These are phyloP conservation scores for Lactifluus hygrophoroides DNA, from an alignment of 768 basidiomycete genomes.

Conservation along the genomic window DNA sequence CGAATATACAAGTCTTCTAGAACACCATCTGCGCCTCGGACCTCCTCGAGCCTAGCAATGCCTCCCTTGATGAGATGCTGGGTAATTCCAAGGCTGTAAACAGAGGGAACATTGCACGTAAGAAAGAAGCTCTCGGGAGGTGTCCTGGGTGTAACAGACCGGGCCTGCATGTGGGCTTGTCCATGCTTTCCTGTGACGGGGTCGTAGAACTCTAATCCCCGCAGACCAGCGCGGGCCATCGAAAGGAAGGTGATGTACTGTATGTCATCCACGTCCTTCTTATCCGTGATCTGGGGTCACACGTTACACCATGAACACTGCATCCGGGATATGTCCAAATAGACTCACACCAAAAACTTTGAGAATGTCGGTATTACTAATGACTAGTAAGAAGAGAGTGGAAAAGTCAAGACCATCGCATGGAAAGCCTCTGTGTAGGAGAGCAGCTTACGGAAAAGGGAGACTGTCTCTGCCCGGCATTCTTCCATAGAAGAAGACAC, in stretches of 20 bases:
- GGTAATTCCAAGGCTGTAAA: conserved; percentile 68
- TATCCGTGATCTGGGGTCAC: conserved; percentile 48
- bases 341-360: conserved; percentile 61
- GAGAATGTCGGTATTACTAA: conserved; percentile 66
- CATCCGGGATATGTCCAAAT: not conserved
- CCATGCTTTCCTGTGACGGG: conserved; percentile 75
- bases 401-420: not conserved
- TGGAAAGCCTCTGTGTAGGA: not conserved
- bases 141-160: conserved; percentile 36
- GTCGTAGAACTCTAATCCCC: conserved; percentile 77
- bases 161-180: conserved; percentile 86
- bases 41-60: conserved; percentile 61
- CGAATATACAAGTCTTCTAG: conserved; percentile 64
- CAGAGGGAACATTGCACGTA: not conserved
- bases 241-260: conserved; percentile 74
- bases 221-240: conserved; percentile 79
- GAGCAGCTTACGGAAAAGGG: conserved; percentile 55
- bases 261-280: conserved; percentile 65
- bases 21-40: conserved; percentile 46
- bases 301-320: not conserved
- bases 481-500: conserved; percentile 90
- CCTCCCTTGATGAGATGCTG: conserved; percentile 67
- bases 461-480: conserved; percentile 86
- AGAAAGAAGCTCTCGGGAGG: conserved; percentile 3
- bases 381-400: conserved; percentile 36